Evolutionary conservation across 371 early-diverging fungal species (phyloP), one percentile per base, ranked within the genome.

Genomic region (Mortierella sp.): DNA sequence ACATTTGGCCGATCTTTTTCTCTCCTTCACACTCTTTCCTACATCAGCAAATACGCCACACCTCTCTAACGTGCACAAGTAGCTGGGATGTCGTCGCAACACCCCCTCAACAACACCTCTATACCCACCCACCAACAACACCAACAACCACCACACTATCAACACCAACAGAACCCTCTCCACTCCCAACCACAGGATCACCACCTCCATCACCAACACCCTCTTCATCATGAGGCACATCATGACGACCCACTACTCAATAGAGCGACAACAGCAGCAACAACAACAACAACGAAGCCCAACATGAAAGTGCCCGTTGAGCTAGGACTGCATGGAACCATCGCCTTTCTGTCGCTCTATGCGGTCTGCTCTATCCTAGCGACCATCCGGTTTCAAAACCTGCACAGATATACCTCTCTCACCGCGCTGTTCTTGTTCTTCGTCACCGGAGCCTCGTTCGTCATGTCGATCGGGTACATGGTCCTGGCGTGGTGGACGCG

Each of bases 401-500:
- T 52, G 21, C 74, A 74, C 26, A 65, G 72, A 2, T 68, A 73
- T 44, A 54, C 68, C 0, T 77, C 84, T 8, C 38, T 73, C 31
- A 70, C 78, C 24, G 78, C 80, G 0, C 31, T 77, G 10, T 80
- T 84, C 47, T 45, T 84, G 26, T 75, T 80, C 44, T 31, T 84
- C 7, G 75, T 75, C 54, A 68, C 58, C 11, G 78, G 75, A 0
- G 31, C 72, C 2, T 84, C 84, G 3, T 72, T 72, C n/a, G 52
- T 80, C 7, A 44, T 80, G 38, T 65, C 84, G 3, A 6, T 34
- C 34, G 16, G 24, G 4, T 84, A 84, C 63, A 60, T 71, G 47
- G 26, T 70, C n/a, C n/a, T 84, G 48, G 80, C 77, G n/a, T 80
- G 84, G 80, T 84, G 78, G 78, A 28, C 26, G 7, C 77, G 75